Conservation (phyloP, 1,284 basidiomycete genomes). For the Meira miltonrushii region DNA sequence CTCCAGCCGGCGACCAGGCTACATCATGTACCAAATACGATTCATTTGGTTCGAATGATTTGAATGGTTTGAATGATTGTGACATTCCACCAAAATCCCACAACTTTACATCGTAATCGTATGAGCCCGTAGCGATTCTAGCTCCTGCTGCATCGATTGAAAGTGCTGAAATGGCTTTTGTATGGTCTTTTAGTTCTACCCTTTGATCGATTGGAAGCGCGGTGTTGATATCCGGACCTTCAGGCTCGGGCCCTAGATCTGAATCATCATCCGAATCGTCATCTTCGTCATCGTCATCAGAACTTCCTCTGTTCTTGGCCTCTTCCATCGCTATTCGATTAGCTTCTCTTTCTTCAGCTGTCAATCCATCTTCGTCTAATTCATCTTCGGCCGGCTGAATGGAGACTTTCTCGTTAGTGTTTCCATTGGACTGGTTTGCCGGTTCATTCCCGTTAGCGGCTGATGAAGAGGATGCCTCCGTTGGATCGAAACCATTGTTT, state of each 20-base stretch:
- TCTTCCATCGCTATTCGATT: conserved; percentile 19
- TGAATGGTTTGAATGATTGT: conserved; percentile 76
- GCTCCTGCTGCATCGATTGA: conserved; percentile 88
- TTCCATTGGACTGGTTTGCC: not conserved
- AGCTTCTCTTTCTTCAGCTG: conserved; percentile 31
- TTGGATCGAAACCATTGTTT: not conserved
- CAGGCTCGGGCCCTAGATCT: conserved; percentile 13
- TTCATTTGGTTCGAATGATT: conserved; percentile 86
- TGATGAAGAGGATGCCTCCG: not conserved
- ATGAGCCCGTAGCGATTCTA: conserved; percentile 79
- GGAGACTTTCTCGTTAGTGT: not conserved
- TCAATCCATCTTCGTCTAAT: conserved; percentile 36
- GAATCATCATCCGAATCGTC: conserved; percentile 18
- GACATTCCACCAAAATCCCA: conserved; percentile 99
- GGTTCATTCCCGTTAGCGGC: too few relatives aligned
- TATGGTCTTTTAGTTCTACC: conserved; percentile 7
- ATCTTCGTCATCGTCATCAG: conserved; percentile 19
- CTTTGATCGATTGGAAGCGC: conserved; percentile 1
- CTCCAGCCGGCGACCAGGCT: conserved; percentile 22
- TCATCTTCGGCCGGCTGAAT: conserved; percentile 13
- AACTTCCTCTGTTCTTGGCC: conserved; percentile 7
- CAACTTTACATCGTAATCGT: conserved; percentile 94
- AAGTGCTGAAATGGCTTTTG: conserved; percentile 72
- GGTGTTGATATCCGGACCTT: not conserved
- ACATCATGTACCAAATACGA: conserved; percentile 61